phyloP scores from a whole-genome alignment of 169 alveolate genomes.

The Eimeria maxima region DNA sequence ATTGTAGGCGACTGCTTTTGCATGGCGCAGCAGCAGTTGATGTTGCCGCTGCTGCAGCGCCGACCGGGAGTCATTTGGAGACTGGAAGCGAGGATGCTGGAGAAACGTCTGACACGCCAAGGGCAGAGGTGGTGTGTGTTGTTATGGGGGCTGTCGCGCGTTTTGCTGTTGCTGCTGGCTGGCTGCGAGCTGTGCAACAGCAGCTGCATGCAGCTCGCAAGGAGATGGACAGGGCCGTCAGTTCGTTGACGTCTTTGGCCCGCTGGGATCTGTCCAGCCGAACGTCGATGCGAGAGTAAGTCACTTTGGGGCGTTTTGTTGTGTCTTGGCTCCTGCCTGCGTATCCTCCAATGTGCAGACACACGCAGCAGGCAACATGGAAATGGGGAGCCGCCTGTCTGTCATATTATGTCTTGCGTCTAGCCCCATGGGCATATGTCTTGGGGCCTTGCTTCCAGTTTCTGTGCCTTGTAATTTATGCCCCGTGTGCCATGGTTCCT shows the following conservation, averaged over 20 bases:
- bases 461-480: not conserved
- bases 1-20: constrained; percentile 17
- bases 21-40: not conserved
- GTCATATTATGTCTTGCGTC: not conserved
- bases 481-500: not conserved
- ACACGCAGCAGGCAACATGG: not conserved
- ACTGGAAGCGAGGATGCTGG: not conserved
- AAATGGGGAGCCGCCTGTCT: too few species aligned
- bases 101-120: not conserved
- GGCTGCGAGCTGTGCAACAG: constrained; percentile 79
- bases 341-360: not conserved
- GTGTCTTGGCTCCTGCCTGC: not conserved
- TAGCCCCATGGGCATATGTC: not conserved
- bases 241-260: constrained; percentile 41
- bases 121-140: constrained; percentile 35
- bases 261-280: constrained; percentile 83
- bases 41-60: not conserved
- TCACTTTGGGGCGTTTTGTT: not conserved
- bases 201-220: constrained; percentile 73
- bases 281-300: constrained; percentile 81
- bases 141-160: constrained; percentile 72
- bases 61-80: not conserved
- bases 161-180: constrained; percentile 78
- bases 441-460: not conserved
- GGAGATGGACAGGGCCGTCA: constrained; percentile 72